These are phyloP conservation scores for Agroathelia rolfsii DNA, from an alignment of 1,284 basidiomycete species.

Conservation along the genomic window DNA sequence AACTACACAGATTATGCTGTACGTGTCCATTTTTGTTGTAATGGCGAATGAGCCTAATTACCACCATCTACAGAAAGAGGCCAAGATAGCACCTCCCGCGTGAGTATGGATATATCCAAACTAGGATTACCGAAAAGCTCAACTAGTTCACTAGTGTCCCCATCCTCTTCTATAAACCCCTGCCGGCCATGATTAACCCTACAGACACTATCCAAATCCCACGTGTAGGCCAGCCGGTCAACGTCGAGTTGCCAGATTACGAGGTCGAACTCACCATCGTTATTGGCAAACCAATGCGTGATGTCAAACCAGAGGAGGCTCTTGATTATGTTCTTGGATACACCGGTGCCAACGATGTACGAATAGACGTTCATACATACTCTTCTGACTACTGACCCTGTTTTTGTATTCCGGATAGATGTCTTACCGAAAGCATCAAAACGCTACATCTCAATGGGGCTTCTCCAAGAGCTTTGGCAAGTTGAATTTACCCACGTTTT, in stretches of 20 bases:
- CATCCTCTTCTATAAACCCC: constrained; percentile 74
- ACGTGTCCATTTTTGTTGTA: constrained; percentile 18
- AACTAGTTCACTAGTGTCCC: constrained; percentile 38
- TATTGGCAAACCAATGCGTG: constrained; percentile 70
- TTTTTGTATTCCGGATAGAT: constrained; percentile 28
- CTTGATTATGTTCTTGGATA: constrained; percentile 78
- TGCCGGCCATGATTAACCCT: constrained; percentile 63
- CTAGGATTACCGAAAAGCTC: not conserved
- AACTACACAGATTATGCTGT: constrained; percentile 78
- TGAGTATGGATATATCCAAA: constrained; percentile 23
- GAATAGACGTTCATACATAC: constrained; percentile 12
- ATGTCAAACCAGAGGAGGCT: constrained; percentile 69
- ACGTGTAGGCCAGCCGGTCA: constrained; percentile 54
- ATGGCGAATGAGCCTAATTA: constrained; percentile 1
- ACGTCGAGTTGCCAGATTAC: constrained; percentile 74
- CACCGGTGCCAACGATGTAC: constrained; percentile 70
- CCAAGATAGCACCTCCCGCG: constrained; percentile 53
- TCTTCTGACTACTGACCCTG: not conserved
- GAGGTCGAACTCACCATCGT: constrained; percentile 85
- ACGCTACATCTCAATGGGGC: constrained; percentile 70
- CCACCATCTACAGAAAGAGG: constrained; percentile 40
- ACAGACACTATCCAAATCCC: constrained; percentile 61
- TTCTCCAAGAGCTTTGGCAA: constrained; percentile 78
- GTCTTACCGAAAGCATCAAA: constrained; percentile 73
- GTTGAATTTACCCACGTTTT: constrained; percentile 12